Conservation (phyloP, 495 filamentous ascomycete species). For the Wilcoxina mikolae region DNA sequence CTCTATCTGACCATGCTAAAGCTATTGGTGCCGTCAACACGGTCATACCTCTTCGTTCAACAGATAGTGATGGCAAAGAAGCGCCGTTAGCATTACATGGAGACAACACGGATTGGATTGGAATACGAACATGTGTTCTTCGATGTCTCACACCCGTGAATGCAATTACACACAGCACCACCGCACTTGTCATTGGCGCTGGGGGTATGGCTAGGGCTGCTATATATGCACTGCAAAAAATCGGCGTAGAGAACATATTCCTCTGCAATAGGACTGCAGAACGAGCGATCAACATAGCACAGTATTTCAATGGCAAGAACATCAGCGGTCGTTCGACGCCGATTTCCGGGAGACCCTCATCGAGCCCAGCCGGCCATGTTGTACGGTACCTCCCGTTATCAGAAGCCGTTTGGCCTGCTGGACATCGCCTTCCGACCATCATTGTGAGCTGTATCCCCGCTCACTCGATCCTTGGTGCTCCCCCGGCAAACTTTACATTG, state of each 20-base stretch:
- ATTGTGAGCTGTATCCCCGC: conserved; percentile 64
- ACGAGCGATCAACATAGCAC: conserved; percentile 50
- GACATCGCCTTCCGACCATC: conserved; percentile 53
- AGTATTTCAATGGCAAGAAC: conserved; percentile 45
- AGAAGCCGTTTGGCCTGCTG: conserved; percentile 49
- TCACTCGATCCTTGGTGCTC: conserved; percentile 44
- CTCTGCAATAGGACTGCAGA: conserved; percentile 54
- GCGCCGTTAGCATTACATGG: conserved; percentile 55
- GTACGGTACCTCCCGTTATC: conserved; percentile 46
- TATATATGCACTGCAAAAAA: conserved; percentile 61
- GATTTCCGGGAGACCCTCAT: no score
- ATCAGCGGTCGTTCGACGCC: conserved; percentile 35
- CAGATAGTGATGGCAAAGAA: conserved; percentile 51
- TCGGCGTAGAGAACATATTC: conserved; percentile 68
- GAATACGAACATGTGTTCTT: conserved; percentile 52
- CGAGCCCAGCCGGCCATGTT: conserved; percentile 32
- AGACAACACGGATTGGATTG: conserved; percentile 76
- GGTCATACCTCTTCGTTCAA: conserved; percentile 56
- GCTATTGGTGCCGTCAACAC: conserved; percentile 76
- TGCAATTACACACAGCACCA: conserved; percentile 52
- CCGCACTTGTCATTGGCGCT: conserved; percentile 60
- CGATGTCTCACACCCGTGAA: conserved; percentile 68
- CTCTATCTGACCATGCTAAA: conserved; percentile 58
- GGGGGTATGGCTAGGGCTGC: conserved; percentile 72
- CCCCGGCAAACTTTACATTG: conserved; percentile 60